Evolutionary conservation across 352 stramenopile species (phyloP).

Genomic region (Pythium apleroticum): DNA sequence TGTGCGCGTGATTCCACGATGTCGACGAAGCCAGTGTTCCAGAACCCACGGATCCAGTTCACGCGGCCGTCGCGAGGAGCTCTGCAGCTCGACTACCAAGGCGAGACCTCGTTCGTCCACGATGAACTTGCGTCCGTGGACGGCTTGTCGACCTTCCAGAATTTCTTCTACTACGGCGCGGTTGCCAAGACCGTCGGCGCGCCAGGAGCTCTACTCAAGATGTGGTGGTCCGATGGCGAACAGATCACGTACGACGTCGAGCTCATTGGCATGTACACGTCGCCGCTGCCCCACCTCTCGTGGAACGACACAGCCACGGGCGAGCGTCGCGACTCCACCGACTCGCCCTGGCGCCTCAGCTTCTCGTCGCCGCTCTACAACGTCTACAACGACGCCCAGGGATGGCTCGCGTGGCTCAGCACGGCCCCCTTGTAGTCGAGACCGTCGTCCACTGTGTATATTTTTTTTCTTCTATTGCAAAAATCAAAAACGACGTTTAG

Average conservation of each 20-base stretch:
- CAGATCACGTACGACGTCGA: conserved; percentile 8
- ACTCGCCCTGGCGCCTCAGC: conserved; percentile 19
- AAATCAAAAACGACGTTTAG: no score
- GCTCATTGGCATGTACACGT: conserved; percentile 4
- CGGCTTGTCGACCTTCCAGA: neutral
- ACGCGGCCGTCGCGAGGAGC: neutral
- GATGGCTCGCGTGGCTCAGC: conserved; percentile 19
- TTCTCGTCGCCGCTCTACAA: conserved; percentile 16
- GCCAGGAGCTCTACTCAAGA: neutral
- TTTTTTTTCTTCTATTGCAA: no score
- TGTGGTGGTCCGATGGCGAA: neutral
- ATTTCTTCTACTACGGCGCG: conserved; percentile 13
- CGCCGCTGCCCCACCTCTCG: conserved; percentile 5
- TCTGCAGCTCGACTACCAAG: neutral
- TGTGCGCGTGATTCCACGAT: neutral
- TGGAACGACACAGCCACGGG: neutral
- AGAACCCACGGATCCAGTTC: conserved; percentile 5
- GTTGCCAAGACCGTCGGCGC: neutral
- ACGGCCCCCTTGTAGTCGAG: neutral
- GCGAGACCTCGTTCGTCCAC: neutral
- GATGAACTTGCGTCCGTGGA: neutral
- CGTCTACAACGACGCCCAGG: conserved; percentile 7
- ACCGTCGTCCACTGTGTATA: no score
- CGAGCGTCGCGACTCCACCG: neutral
- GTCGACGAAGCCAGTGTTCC: neutral